Evolutionary conservation across 2,329 filamentous ascomycete genomes (phyloP), one percentile per base, ranked within the genome.

Genomic region (Aspergillus sp.): DNA sequence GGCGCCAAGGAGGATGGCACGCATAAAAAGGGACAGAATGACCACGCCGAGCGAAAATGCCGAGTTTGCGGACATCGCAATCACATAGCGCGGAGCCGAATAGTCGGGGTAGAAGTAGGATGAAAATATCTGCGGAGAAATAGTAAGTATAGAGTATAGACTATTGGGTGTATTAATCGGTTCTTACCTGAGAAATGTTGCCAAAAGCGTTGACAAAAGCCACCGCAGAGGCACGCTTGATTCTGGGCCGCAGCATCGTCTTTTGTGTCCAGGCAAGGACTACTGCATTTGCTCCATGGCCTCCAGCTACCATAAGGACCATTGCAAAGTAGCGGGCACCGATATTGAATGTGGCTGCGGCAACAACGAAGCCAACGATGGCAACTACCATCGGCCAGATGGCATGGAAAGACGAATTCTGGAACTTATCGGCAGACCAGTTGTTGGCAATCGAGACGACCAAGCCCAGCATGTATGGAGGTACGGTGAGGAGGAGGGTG

Each of bases 221-320:
- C 48, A 51, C 48, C 6, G 31, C 37, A 14, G 48, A 51, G 7
- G 48, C 48, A 21, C 48, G 48, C 37, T 51, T 51, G n/a, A 51
- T 51, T 7, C 48, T 21, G n/a, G 48, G 48, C n/a, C 48, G n/a
- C 12, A 51, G 33, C 48, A 51, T 51, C n/a, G 48, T 51, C 33
- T 51, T 51, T 19, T 51, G 48, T 3, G 48, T 51, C 48, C 48
- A 51, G 31, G 48, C 48, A 17, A 51, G 19, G 4, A 51, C 31
- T 1, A 51, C 48, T 11, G 48, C 48, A 51, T 51, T 51, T 8
- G 48, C 21, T 6, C 48, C 48, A 23, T 51, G 48, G 2, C 48
- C 48, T 14, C 48, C 48, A 24, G 48, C 48, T 4, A 51, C 48
- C 48, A 51, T 51, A 1, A 51, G 48, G 21, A 51, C 21, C 48